Conservation (phyloP, 345 rosid genomes). For the Hypericum androsaemum region DNA sequence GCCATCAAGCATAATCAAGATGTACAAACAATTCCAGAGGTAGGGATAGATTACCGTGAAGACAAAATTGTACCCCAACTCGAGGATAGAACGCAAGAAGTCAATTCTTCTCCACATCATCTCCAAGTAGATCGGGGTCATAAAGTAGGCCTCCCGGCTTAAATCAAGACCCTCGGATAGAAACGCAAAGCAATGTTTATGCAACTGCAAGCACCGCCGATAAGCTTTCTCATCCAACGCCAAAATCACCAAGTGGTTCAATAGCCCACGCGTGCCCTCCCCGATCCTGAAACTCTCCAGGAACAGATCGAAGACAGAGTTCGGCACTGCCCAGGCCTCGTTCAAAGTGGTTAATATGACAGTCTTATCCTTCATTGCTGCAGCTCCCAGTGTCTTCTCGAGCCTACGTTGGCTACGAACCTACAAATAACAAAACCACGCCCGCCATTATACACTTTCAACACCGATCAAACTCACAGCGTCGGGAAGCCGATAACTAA, state of each 20-base stretch:
- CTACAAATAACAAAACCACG: no score
- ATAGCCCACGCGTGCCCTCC: slow-evolving; percentile 41
- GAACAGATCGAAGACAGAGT: slow-evolving; percentile 59
- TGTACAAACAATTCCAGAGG: no score
- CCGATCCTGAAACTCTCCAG: slow-evolving; percentile 68
- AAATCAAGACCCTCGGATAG: slow-evolving; percentile 63
- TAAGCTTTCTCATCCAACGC: slow-evolving; percentile 65
- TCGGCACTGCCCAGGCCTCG: slow-evolving; percentile 75
- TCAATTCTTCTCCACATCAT: slow-evolving; percentile 97
- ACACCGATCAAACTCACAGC: no score
- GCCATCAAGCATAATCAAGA: no score
- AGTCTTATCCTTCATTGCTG: slow-evolving; percentile 25
- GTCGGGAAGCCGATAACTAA: no score
- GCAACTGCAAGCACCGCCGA: slow-evolving; percentile 42
- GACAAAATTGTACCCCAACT: slow-evolving; percentile 71
- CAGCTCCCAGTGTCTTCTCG: no score
- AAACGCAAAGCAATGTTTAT: slow-evolving; percentile 61
- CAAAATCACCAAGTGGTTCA: slow-evolving; percentile 64
- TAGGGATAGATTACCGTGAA: slow-evolving; percentile 54
- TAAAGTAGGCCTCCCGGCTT: slow-evolving; percentile 65
- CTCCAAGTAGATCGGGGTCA: slow-evolving; percentile 65
- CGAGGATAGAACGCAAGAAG: slow-evolving; percentile 64
- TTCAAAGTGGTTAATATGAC: slow-evolving; percentile 74
- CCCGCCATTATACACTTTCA: no score
- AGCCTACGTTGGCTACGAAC: no score